A percentile compares a stretch with the other conserved stretches of the same genome.
These are phyloP conservation scores for Filosporella fistucella DNA, from an alignment of 495 filamentous ascomycete genomes.

Conservation along the genomic window DNA sequence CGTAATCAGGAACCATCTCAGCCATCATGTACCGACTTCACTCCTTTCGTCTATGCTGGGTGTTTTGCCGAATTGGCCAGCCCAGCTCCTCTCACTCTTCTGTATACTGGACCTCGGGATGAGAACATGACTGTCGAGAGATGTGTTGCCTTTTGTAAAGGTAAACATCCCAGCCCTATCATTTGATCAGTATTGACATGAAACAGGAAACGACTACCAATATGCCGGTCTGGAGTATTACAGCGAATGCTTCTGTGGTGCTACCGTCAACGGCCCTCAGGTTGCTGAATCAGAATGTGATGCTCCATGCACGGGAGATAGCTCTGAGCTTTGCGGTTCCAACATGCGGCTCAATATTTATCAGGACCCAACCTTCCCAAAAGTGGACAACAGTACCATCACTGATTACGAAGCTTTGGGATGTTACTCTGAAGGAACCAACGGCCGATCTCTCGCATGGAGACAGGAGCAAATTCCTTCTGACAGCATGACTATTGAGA, in stretches of 20 bases:
- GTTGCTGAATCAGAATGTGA: conserved; percentile 34
- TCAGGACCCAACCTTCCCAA: conserved; percentile 47
- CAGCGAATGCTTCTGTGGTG: conserved; percentile 49
- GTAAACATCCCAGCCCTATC: conserved; percentile 1
- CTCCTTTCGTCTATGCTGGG: conserved; percentile 45
- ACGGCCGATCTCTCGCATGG: conserved; percentile 45
- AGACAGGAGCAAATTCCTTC: conserved; percentile 33
- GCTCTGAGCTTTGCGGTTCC: conserved; percentile 41
- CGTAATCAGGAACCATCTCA: conserved; percentile 35
- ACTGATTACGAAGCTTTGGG: conserved; percentile 45
- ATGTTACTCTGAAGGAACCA: conserved; percentile 50
- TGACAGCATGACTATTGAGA: conserved; percentile 24
- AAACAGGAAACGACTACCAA: conserved; percentile 39
- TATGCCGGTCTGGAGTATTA: conserved; percentile 53
- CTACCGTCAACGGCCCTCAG: conserved; percentile 33
- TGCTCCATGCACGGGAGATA: conserved; percentile 42
- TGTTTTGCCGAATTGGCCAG: conserved; percentile 38
- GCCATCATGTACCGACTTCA: conserved; percentile 33
- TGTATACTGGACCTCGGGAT: conserved; percentile 24
- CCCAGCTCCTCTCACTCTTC: conserved; percentile 36
- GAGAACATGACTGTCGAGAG: conserved; percentile 45
- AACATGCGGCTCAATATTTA: conserved; percentile 41
- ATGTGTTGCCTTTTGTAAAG: conserved; percentile 50
- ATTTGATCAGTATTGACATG: neutral
- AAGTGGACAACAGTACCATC: conserved; percentile 30